Conservation (phyloP, 805 yeast species). For the Kluyveromyces nonfermentans region DNA sequence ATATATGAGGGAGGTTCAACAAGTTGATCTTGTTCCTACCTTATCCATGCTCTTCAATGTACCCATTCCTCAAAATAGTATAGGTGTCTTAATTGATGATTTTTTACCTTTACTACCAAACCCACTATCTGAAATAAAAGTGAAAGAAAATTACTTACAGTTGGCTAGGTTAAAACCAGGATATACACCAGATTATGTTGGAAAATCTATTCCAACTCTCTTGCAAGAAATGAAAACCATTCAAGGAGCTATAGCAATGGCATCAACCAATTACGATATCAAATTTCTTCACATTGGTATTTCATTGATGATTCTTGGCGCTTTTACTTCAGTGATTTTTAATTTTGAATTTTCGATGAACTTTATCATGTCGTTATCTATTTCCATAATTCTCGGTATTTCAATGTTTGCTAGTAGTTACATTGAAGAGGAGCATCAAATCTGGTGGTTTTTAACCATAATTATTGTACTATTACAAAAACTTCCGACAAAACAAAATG, state of each 20-base stretch:
- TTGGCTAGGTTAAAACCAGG: conserved; percentile 29
- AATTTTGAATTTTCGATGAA: conserved; percentile 1
- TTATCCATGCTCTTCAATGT: conserved; percentile 68
- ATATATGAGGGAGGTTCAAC: conserved; percentile 56
- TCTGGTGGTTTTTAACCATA: conserved; percentile 80
- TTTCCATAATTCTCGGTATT: conserved; percentile 35
- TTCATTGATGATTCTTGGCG: conserved; percentile 18
- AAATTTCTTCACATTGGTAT: conserved; percentile 31
- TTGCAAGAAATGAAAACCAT: conserved; percentile 35
- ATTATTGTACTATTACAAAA: conserved; percentile 18
- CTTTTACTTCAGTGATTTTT: neutral
- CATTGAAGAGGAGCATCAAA: conserved; percentile 91
- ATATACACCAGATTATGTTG: conserved; percentile 5
- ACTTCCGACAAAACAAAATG: conserved; percentile 5
- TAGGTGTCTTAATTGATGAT: conserved; percentile 61
- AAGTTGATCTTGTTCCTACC: conserved; percentile 92
- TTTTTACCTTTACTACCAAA: conserved; percentile 45
- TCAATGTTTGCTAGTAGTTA: conserved; percentile 79
- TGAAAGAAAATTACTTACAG: conserved; percentile 48
- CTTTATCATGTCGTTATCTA: conserved; percentile 13
- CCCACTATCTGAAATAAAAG: conserved; percentile 24
- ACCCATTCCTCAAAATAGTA: conserved; percentile 84
- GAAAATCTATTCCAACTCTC: conserved; percentile 12
- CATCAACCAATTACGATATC: conserved; percentile 69
- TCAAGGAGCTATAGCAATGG: conserved; percentile 42